These are phyloP conservation scores for Ulvella scutata DNA, from an alignment of 139 green algal species.

Conservation along the genomic window DNA sequence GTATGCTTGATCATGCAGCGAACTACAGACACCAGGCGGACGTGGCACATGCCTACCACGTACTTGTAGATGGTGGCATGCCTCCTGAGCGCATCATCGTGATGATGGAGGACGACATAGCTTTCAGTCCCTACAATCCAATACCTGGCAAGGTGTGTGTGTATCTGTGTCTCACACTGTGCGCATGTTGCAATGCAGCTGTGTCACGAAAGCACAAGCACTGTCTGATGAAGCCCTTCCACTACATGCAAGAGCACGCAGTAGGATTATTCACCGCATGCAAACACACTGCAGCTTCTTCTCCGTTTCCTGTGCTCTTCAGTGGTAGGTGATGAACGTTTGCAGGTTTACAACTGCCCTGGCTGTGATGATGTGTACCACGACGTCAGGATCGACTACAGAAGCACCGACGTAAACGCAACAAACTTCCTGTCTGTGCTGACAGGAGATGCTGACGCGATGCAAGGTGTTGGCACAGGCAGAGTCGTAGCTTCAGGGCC, in stretches of 20 bases:
- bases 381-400: conserved; percentile 78
- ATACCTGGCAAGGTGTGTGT: conserved; percentile 53
- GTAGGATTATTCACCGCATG: not conserved
- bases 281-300: not conserved
- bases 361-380: conserved; percentile 69
- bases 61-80: conserved; percentile 32
- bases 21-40: conserved; percentile 89
- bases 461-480: conserved; percentile 21
- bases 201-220: not conserved
- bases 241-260: not conserved
- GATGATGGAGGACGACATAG: conserved; percentile 86
- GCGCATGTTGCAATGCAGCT: not conserved
- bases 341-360: not conserved
- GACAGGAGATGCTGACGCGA: conserved; percentile 32
- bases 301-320: not conserved
- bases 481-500: conserved; percentile 38
- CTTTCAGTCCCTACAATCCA: conserved; percentile 53
- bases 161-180: not conserved
- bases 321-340: not conserved
- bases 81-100: conserved; percentile 53
- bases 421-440: conserved; percentile 73
- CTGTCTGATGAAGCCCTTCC: not conserved
- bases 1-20: too few species aligned
- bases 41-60: conserved; percentile 31
- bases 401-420: conserved; percentile 54